These are phyloP conservation scores for Rhododendron williamsianum DNA, from an alignment of 148 eudicot genomes.

Conservation along the genomic window DNA sequence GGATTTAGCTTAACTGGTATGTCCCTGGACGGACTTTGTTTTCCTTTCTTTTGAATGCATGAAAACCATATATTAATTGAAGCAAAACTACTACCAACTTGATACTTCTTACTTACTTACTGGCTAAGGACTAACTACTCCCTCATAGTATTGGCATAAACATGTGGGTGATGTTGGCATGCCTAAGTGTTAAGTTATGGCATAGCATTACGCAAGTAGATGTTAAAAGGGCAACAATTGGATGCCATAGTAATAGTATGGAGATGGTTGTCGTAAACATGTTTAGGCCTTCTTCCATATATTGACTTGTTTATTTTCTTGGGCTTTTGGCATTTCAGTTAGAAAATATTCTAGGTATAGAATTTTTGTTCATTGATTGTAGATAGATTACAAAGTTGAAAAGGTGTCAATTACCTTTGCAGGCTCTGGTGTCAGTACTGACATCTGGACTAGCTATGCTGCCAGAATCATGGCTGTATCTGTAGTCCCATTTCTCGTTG, in stretches of 20 bases:
- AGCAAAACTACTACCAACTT: neutral
- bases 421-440: constrained; percentile 58
- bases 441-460: constrained; percentile 59
- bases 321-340: neutral
- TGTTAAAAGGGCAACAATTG: neutral
- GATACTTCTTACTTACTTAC: neutral
- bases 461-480: constrained; percentile 56
- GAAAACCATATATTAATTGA: neutral
- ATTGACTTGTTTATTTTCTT: neutral
- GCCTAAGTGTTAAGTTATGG: neutral
- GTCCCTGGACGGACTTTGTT: neutral
- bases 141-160: neutral
- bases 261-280: neutral
- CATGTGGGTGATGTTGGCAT: neutral
- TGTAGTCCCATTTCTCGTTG: constrained; percentile 49
- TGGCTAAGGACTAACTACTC: neutral
- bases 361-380: neutral
- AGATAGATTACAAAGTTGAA: neutral
- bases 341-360: neutral
- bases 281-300: neutral
- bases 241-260: neutral
- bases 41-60: neutral
- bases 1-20: constrained; percentile 44
- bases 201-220: neutral
- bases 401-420: constrained; percentile 10